Conservation (phyloP, 306 rosid species). For the Corylus avellana region DNA sequence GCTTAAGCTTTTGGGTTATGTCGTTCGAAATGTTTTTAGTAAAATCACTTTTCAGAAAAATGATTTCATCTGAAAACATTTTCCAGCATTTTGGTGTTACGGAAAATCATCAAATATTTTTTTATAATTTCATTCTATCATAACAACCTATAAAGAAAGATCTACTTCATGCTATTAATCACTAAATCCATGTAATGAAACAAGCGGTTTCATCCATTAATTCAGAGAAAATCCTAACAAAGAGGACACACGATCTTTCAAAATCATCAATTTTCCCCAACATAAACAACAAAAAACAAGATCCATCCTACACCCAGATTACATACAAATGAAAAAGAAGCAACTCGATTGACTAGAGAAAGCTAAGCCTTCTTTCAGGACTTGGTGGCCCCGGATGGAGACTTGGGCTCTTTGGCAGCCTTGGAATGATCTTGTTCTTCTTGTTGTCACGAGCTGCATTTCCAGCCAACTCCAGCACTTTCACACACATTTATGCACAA, state of each 20-base stretch:
- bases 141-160: no score
- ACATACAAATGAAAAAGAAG: constrained; percentile 32
- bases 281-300: constrained; percentile 5
- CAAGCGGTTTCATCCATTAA: constrained; percentile 29
- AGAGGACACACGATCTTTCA: not conserved
- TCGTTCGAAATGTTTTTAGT: no score
- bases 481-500: not conserved
- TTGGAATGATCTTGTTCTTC: constrained; percentile 70
- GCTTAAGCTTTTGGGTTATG: no score
- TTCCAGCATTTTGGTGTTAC: no score
- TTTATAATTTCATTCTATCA: no score
- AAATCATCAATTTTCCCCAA: constrained; percentile 1
- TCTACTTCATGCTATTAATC: not conserved
- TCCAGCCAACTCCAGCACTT: constrained; percentile 88
- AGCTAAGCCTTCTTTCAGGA: constrained; percentile 39
- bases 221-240: not conserved
- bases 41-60: no score
- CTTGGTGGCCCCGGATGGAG: constrained; percentile 33
- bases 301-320: constrained; percentile 17
- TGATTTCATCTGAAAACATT: no score
- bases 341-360: constrained; percentile 26
- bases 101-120: no score
- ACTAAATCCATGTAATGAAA: not conserved
- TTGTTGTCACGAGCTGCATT: constrained; percentile 90
- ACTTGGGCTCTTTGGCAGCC: constrained; percentile 51